Evolutionary conservation across 2,329 filamentous ascomycete species (phyloP).

Genomic region (Colletotrichum lindemuthianum): DNA sequence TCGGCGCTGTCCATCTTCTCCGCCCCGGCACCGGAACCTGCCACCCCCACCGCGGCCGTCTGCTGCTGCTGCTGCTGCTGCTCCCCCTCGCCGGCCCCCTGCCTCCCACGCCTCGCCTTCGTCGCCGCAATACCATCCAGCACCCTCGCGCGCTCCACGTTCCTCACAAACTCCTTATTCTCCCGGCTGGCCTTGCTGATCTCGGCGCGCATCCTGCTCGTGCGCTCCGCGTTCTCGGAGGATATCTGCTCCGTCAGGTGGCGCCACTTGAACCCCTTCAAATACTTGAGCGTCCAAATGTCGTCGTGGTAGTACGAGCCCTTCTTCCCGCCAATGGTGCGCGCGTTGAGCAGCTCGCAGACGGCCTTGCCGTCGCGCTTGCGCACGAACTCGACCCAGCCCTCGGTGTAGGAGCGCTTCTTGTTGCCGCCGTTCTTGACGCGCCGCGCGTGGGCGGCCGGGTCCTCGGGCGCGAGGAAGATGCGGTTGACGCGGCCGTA

Average conservation of each 20-base stretch:
- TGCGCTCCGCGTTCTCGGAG: constrained; percentile 82
- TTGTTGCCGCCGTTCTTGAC: constrained; percentile 82
- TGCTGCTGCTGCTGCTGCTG: constrained; percentile 36
- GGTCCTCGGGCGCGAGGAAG: constrained; percentile 82
- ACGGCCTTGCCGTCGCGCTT: constrained; percentile 83
- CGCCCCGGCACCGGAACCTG: constrained; percentile 36
- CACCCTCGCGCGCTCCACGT: constrained; percentile 84
- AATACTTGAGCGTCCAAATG: constrained; percentile 84
- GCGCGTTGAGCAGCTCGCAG: constrained; percentile 79
- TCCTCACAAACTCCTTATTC: constrained; percentile 83
- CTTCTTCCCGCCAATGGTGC: constrained; percentile 85
- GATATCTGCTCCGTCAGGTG: constrained; percentile 81
- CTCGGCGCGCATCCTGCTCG: constrained; percentile 80
- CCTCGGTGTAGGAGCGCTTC: constrained; percentile 83
- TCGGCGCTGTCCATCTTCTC: constrained; percentile 38
- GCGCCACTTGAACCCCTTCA: constrained; percentile 86
- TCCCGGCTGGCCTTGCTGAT: constrained; percentile 79
- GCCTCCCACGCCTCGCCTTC: constrained; percentile 57
- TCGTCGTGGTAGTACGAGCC: constrained; percentile 85
- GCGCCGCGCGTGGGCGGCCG: constrained; percentile 71
- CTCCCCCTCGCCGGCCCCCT: constrained; percentile 41
- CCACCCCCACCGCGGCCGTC: constrained; percentile 35
- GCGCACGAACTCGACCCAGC: constrained; percentile 84
- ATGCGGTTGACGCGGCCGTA: constrained; percentile 82
- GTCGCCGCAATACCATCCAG: constrained; percentile 77